Base-by-base conservation (phyloP, 2,329 filamentous ascomycete species). In the Tolypocladium ovalisporum region DNA sequence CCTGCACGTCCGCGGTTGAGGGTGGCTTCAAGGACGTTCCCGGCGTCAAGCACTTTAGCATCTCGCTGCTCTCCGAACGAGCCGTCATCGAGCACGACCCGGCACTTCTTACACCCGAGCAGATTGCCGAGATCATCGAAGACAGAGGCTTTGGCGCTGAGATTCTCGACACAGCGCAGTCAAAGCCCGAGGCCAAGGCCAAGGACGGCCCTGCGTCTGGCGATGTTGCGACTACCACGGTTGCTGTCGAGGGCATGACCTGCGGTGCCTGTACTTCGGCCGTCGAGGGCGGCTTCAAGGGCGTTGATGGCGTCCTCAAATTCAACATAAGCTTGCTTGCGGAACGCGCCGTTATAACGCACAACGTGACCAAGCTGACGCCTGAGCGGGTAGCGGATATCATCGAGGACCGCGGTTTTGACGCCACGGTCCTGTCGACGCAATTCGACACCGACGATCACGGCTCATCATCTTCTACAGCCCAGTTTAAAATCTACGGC, bases 321-420 rank as follows among this genome's bases (percentile, higher is more conserved):
- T 96, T 97, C 77, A 96, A 96, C 68, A 95, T 99, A 70, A 96
- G 90, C 72, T 76, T 99, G 63, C 80, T 97, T 36, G 95, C 94
- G 4, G 94, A 97, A 71, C 85, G 93, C 59, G 93, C 92, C 4
- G 88, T 97, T 42, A 84, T 97, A 62, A 81, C 91, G 1, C 93
- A 97, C 70, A 87, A 97, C 65, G 79, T 87, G 0, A 71, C 80
- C 2, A 84, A 87, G 66, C 77, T 97, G 1, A 73, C 87, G 0
- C 73, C 88, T 0, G 86, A 89, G 15, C 82, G 89, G 69, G 90
- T 97, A 59, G 82, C 81, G 8, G 87, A 92, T 63, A 88, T 86
- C 22, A 92, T 97, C 56, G 92, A 97, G 61, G 91, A 96, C 67
- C 79, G 89, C 59, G 93, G 93, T 0, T 97, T 97, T 65, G 92